phyloP scores from a whole-genome alignment of 495 filamentous ascomycete species.

The Neurospora pannonica region DNA sequence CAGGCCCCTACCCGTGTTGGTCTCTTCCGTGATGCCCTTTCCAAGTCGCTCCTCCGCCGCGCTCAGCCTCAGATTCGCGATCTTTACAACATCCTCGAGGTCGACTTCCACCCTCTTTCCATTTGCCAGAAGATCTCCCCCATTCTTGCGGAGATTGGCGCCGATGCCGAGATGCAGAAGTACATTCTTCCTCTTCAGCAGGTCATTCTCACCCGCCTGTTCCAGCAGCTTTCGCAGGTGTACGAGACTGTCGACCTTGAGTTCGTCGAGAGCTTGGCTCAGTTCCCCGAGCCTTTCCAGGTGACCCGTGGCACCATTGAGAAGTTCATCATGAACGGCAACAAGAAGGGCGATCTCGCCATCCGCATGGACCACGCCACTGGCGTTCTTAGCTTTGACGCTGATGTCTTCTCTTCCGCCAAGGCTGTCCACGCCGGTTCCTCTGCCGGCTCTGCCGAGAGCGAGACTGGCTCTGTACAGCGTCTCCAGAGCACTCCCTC shows the following conservation, averaged over 20 bases:
- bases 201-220: slow-evolving; percentile 94
- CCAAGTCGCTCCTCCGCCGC: slow-evolving; percentile 85
- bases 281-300: slow-evolving; percentile 96
- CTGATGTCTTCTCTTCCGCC: slow-evolving; percentile 93
- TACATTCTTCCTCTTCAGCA: slow-evolving; percentile 93
- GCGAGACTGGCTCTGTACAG: slow-evolving; percentile 76
- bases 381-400: slow-evolving; percentile 91
- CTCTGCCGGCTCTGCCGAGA: slow-evolving; percentile 79
- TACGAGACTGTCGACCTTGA: slow-evolving; percentile 95
- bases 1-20: slow-evolving; percentile 79
- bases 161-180: slow-evolving; percentile 91
- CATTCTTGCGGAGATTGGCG: slow-evolving; percentile 86
- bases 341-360: slow-evolving; percentile 97
- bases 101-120: slow-evolving; percentile 96
- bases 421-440: slow-evolving; percentile 86
- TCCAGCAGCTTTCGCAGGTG: slow-evolving; percentile 98
- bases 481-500: slow-evolving; percentile 94
- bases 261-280: slow-evolving; percentile 86
- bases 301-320: slow-evolving; percentile 86
- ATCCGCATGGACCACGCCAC: slow-evolving; percentile 94
- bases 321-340: slow-evolving; percentile 99
- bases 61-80: slow-evolving; percentile 89
- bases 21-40: slow-evolving; percentile 89
- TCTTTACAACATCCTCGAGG: slow-evolving; percentile 95
- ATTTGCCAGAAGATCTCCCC: slow-evolving; percentile 99